These are phyloP conservation scores for Emiliania huxleyi DNA, from an alignment of 78 protist genomes.

Conservation along the genomic window DNA sequence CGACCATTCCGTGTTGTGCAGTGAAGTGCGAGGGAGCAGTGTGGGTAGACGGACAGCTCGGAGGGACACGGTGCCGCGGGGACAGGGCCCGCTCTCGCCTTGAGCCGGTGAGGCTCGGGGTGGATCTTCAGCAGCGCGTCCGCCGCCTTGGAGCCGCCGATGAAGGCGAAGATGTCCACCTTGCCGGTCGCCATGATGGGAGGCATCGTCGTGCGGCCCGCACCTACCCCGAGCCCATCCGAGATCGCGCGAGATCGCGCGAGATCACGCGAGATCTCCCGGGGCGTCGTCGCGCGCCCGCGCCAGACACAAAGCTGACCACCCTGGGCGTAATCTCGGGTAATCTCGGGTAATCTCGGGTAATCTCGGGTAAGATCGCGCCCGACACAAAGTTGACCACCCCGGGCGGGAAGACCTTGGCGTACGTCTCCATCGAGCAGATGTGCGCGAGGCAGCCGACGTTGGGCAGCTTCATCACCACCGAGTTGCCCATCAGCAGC, in stretches of 20 bases:
- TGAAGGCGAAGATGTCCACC: slow-evolving; percentile 54
- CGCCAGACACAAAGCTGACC: too few species aligned
- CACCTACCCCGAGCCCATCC: too few species aligned
- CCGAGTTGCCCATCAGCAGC: slow-evolving; percentile 49
- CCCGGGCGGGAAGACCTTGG: slow-evolving; percentile 44
- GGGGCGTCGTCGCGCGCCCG: not conserved
- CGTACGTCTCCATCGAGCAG: slow-evolving; percentile 29
- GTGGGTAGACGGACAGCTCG: too few species aligned
- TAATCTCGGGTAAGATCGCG: too few species aligned
- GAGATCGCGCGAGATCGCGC: too few species aligned
- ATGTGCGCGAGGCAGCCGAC: slow-evolving; percentile 7
- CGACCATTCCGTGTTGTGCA: too few species aligned
- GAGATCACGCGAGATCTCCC: too few species aligned
- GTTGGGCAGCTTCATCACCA: slow-evolving; percentile 35
- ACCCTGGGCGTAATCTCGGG: too few species aligned
- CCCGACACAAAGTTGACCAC: slow-evolving; percentile 51
- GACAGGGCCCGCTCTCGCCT: too few species aligned
- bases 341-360: too few species aligned
- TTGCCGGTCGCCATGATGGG: slow-evolving; percentile 52
- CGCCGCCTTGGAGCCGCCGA: slow-evolving; percentile 37
- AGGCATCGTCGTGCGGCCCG: slow-evolving; percentile 40
- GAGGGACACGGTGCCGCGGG: too few species aligned
- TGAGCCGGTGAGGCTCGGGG: slow-evolving; percentile 35
- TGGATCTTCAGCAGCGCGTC: slow-evolving; percentile 21
- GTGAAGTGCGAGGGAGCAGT: too few species aligned